These are phyloP conservation scores for Pyricularia grisea DNA, from an alignment of 2,329 filamentous ascomycete species.

Conservation along the genomic window DNA sequence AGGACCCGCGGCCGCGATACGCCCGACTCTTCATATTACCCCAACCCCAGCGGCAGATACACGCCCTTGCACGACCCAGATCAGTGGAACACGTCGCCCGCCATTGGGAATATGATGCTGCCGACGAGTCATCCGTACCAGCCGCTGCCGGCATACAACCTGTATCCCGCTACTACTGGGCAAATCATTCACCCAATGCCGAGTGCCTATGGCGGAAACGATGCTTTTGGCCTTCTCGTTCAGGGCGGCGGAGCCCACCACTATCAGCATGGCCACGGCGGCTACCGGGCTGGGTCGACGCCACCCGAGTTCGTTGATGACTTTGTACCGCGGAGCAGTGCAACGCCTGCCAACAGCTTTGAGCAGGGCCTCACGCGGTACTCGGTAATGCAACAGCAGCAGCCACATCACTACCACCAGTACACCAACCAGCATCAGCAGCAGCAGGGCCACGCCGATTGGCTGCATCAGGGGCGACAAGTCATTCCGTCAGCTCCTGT, in stretches of 20 bases:
- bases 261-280: conserved; percentile 2
- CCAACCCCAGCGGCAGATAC: not conserved
- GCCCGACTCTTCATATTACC: not conserved
- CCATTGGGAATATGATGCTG: not conserved
- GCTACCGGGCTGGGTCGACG: conserved; percentile 5
- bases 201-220: not conserved
- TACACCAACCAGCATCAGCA: conserved; percentile 1
- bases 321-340: conserved; percentile 1
- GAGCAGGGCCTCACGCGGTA: conserved; percentile 5
- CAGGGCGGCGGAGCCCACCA: not conserved
- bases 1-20: conserved; percentile 1
- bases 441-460: not conserved
- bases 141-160: not conserved
- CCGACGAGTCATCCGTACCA: conserved; percentile 2
- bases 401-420: conserved; percentile 6
- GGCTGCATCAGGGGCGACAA: not conserved
- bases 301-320: not conserved
- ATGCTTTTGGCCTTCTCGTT: not conserved
- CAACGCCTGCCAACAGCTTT: not conserved
- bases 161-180: not conserved
- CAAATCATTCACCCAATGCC: not conserved
- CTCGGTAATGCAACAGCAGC: conserved; percentile 6
- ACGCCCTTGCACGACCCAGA: not conserved
- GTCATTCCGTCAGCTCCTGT: not conserved
- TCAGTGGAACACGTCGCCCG: not conserved